Base-by-base conservation (phyloP, 2,329 filamentous ascomycete species). In the Dryadomyces quercus-mongolicae region DNA sequence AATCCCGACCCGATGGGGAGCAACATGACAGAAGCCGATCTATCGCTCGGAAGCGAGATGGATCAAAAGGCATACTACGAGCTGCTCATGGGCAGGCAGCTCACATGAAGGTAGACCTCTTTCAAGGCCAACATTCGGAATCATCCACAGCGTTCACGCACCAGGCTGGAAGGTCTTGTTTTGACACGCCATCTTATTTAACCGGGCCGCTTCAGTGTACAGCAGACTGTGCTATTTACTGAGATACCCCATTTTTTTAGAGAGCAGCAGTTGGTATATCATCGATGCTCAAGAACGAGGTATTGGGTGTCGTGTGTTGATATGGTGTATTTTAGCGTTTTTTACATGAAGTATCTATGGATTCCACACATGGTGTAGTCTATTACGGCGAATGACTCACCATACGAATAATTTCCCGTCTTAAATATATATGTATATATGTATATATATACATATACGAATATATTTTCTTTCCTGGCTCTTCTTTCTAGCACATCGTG, bases 1-100 rank as follows among this genome's bases (percentile, higher is more conserved):
- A 67, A 69, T 49, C 64, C 65, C 1, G 67, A 69, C 36, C 64
- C 64, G 4, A 57, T 65, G 40, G 58, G 61, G 1, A 60, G 62
- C 44, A 51, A 55, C 42, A 51, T 54, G 36, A 59, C 61, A 9
- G 63, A 65, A 12, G 56, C 61, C 20, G 65, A 68, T 42, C 62
- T 62, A 0, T 59, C 62, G 1, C 60, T 67, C 12, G 65, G 64
- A 18, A 63, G 59, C 50, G 67, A 69, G 52, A 61, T 65, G 12
- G 67, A 69, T 55, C 67, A 69, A 53, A 65, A 65, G 50, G 65
- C 66, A 5, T 69, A 68, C 36, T 69, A 69, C 49, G 67, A 69
- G 58, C 60, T 69, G 4, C 61, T 69, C 20, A 69, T 69, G 67
- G 67, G 67, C 8, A 54, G 58, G 42, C 55, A 55, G 44, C 59